Base-by-base conservation (phyloP, 495 filamentous ascomycete species). In the Hypoxylon crocopeplum region DNA sequence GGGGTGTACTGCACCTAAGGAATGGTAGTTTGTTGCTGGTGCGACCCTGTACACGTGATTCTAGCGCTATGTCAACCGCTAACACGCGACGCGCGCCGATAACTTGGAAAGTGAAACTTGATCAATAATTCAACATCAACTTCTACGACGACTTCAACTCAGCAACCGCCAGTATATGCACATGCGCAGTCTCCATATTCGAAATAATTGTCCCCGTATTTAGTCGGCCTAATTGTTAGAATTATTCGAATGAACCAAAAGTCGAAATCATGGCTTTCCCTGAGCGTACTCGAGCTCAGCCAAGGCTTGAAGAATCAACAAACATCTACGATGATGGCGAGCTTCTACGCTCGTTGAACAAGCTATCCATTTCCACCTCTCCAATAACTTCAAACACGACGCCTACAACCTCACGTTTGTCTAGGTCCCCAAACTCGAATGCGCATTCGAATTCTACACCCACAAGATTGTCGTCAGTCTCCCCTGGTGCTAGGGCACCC, bases 311-410 rank as follows among this genome's bases (percentile, higher is more conserved):
- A 41, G 50, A 55, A 38, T 39, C 63, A 57, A 45, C 66, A 59
- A 67, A 22, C 39, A 56, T 30, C 22, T 36, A 19, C 8, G 64
- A 64, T 11, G 71, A 74, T 20, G 51, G 25, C 10, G 73, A 76
- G 6, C 69, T 80, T 39, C 54, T 74, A 29, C 68, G 72, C 11
- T 78, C 76, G 1, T 62, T 79, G 27, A 70, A 74, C 10, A 73
- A 74, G 29, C 69, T 79, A 10, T 71, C 75, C 13, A 71, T 81
- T 25, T 49, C 69, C 4, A 64, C 69, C 7, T 67, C 74, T 1
- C 62, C 75, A 62, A 32, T 16, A 56, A 48, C 48, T 66, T 59
- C 19, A 63, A 39, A 47, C 20, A 67, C 64, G 27, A 64, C 66
- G 21, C 64, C 66, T 7, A 22, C 69, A 19, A 27, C 65, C 38